These are phyloP conservation scores for Mallotus repandus DNA, from an alignment of 441 rosid genomes.

Conservation along the genomic window DNA sequence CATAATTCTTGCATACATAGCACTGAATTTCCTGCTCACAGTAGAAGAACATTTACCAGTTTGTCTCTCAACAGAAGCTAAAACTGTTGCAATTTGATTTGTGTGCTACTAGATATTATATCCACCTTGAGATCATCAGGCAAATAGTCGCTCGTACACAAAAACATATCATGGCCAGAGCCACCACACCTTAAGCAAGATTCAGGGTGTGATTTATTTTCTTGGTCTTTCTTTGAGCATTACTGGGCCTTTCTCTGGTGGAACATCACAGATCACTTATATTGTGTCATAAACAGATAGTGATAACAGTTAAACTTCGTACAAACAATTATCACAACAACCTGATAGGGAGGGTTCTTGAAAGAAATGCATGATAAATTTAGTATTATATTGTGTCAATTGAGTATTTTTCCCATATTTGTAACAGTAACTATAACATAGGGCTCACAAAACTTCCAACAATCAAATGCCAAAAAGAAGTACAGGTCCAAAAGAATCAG, in stretches of 20 bases:
- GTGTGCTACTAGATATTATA: background rate
- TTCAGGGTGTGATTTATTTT: conserved; percentile 4
- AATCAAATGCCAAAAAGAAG: no score
- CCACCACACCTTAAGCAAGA: conserved; percentile 32
- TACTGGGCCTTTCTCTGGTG: conserved; percentile 1
- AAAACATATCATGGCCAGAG: conserved; percentile 37
- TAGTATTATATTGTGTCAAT: no score
- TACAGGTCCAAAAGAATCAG: no score
- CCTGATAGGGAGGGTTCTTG: no score
- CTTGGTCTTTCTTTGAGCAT: conserved; percentile 7
- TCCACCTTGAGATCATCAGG: conserved; percentile 40
- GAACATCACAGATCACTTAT: background rate
- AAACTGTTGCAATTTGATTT: no score
- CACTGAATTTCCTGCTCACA: conserved; percentile 33
- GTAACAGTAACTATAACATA: no score
- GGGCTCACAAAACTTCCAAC: no score
- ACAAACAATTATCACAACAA: background rate
- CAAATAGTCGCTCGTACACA: conserved; percentile 31
- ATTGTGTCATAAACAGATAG: no score
- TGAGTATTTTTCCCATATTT: no score
- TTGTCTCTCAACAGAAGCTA: background rate
- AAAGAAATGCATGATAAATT: no score
- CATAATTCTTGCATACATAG: conserved; percentile 35
- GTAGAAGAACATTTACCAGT: background rate
- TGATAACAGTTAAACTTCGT: no score